Evolutionary conservation across 352 stramenopile genomes (phyloP).

Genomic region (Pythium monospermum): DNA sequence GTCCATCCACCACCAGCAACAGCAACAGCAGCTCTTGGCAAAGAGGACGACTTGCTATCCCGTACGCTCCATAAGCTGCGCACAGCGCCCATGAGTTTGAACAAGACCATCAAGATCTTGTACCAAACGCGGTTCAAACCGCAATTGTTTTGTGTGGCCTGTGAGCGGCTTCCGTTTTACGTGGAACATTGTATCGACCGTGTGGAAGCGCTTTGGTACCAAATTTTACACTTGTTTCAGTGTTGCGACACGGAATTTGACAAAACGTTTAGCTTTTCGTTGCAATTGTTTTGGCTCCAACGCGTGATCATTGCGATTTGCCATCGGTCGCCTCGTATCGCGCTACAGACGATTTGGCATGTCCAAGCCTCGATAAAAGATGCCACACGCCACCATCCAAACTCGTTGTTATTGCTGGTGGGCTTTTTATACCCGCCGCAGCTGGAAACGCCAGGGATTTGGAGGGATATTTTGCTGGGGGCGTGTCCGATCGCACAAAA

Average conservation of each 20-base stretch:
- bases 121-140: conserved; percentile 72
- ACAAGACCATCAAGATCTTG: conserved; percentile 73
- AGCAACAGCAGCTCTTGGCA: not conserved
- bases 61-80: conserved; percentile 49
- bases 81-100: conserved; percentile 58
- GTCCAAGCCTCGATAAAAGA: conserved; percentile 62
- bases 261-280: conserved; percentile 27
- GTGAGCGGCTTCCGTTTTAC: conserved; percentile 66
- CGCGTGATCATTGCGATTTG: conserved; percentile 70
- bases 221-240: conserved; percentile 74
- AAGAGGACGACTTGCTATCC: conserved; percentile 26
- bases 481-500: conserved; percentile 60
- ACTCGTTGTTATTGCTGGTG: conserved; percentile 55
- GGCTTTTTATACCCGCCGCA: conserved; percentile 53
- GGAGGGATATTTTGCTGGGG: conserved; percentile 53
- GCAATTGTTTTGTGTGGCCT: conserved; percentile 57
- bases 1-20: conserved; percentile 3
- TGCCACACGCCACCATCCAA: conserved; percentile 43
- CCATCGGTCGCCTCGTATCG: conserved; percentile 59
- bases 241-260: conserved; percentile 55
- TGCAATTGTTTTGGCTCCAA: conserved; percentile 64
- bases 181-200: conserved; percentile 69
- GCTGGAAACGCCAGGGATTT: conserved; percentile 31
- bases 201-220: conserved; percentile 76
- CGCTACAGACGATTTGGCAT: conserved; percentile 78